A percentile compares a stretch with the other conserved stretches of the same genome.
These are phyloP conservation scores for Wickerhamiella slavikovae DNA, from an alignment of 805 yeast genomes.

Conservation along the genomic window DNA sequence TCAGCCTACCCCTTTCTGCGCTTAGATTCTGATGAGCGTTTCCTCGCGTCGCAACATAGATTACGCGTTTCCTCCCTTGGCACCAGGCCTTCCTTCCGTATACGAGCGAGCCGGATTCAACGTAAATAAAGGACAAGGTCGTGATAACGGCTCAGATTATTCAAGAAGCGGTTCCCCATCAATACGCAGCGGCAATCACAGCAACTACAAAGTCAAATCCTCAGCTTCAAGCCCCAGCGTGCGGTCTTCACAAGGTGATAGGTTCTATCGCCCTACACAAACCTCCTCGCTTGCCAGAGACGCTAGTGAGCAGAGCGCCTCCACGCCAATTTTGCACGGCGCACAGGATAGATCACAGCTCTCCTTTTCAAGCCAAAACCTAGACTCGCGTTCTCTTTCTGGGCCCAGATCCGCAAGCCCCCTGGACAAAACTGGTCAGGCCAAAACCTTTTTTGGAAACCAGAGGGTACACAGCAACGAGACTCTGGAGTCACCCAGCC, in stretches of 20 bases:
- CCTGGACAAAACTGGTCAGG: no score
- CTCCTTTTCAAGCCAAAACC: no score
- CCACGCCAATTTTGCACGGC: no score
- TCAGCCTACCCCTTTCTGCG: neutral
- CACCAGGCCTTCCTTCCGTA: conserved; percentile 19
- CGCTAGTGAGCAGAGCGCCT: neutral
- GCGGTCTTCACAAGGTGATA: neutral
- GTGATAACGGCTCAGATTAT: neutral
- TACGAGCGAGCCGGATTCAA: conserved; percentile 26
- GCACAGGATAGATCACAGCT: no score
- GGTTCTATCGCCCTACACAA: neutral
- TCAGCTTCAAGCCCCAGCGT: neutral
- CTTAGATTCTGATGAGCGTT: neutral
- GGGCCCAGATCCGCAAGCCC: no score
- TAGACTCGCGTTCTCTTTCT: no score
- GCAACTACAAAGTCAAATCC: neutral
- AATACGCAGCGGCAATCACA: neutral
- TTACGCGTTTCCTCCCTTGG: conserved; percentile 22
- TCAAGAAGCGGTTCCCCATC: neutral
- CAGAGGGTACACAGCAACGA: no score
- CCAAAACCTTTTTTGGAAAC: no score
- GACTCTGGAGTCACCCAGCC: no score
- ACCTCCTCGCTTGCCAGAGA: neutral
- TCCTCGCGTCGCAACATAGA: conserved; percentile 13
- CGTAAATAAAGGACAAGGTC: conserved; percentile 9